Conservation (phyloP, 2,329 filamentous ascomycete species). For the Talaromyces sp. region DNA sequence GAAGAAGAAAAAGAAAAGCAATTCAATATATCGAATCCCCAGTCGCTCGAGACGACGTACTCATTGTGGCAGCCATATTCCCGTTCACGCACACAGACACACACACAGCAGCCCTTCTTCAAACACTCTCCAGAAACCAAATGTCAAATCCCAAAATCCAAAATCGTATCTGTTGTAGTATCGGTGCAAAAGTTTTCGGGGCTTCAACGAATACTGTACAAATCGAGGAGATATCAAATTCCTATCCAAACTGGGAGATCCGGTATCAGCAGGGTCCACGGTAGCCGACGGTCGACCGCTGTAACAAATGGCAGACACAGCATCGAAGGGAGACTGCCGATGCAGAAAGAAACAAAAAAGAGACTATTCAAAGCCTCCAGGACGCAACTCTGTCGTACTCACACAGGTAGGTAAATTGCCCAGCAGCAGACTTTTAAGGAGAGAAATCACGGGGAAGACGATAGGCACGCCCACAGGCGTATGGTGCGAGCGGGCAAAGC, state of each 20-base stretch:
- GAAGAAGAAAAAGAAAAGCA: slow-evolving; percentile 23
- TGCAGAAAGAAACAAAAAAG: not conserved
- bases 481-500: not conserved
- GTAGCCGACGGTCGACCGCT: not conserved
- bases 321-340: not conserved
- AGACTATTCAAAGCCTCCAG: not conserved
- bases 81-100: slow-evolving; percentile 14
- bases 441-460: not conserved
- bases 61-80: slow-evolving; percentile 41
- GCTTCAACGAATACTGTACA: not conserved
- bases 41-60: slow-evolving; percentile 27
- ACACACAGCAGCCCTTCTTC: not conserved
- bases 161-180: not conserved
- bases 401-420: slow-evolving; percentile 16
- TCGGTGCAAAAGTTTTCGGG: not conserved
- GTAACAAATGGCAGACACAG: not conserved
- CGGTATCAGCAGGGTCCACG: slow-evolving; percentile 4
- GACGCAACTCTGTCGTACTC: slow-evolving; percentile 5
- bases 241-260: slow-evolving; percentile 9
- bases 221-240: slow-evolving; percentile 1
- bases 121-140: not conserved
- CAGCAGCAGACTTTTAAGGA: slow-evolving; percentile 20
- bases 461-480: not conserved
- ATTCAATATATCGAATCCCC: not conserved
- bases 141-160: not conserved